A percentile compares a stretch with the other conserved stretches of the same genome.
These are phyloP conservation scores for Komagataella kurtzmanii DNA, from an alignment of 805 yeast genomes.

Conservation along the genomic window DNA sequence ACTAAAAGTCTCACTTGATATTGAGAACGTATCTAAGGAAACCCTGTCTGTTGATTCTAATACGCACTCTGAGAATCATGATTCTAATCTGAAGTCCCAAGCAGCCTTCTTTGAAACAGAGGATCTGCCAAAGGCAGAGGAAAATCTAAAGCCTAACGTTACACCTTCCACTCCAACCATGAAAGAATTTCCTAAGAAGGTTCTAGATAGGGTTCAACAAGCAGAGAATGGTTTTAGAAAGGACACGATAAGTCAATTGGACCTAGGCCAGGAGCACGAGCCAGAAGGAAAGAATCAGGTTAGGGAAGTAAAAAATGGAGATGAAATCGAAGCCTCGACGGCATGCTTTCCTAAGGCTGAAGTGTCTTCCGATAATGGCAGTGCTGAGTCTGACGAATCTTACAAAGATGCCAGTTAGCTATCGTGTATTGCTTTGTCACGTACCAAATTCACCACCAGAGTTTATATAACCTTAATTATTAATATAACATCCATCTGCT, in stretches of 20 bases:
- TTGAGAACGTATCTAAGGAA: neutral
- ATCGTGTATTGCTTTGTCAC: too few species aligned
- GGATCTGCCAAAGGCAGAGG: neutral
- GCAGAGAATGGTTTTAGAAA: too few species aligned
- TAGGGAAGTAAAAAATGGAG: neutral
- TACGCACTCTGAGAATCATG: too few species aligned
- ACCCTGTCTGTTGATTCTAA: neutral
- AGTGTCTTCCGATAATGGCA: neutral
- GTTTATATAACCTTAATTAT: too few species aligned
- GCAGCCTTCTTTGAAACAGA: neutral
- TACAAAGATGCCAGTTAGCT: neutral
- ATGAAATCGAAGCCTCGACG: neutral
- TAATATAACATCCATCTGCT: too few species aligned
- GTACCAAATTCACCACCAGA: too few species aligned
- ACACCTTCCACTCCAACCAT: neutral
- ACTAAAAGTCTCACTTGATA: neutral
- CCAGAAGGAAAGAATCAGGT: neutral
- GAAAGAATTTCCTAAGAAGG: neutral
- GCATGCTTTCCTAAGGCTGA: neutral
- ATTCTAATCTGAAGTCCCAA: too few species aligned
- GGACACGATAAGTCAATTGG: neutral
- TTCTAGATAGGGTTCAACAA: neutral
- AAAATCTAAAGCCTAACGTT: neutral
- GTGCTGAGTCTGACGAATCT: neutral
- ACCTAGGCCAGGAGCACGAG: neutral